These are phyloP conservation scores for Cladosporium velox DNA, from an alignment of 2,329 filamentous ascomycete genomes.

Conservation along the genomic window DNA sequence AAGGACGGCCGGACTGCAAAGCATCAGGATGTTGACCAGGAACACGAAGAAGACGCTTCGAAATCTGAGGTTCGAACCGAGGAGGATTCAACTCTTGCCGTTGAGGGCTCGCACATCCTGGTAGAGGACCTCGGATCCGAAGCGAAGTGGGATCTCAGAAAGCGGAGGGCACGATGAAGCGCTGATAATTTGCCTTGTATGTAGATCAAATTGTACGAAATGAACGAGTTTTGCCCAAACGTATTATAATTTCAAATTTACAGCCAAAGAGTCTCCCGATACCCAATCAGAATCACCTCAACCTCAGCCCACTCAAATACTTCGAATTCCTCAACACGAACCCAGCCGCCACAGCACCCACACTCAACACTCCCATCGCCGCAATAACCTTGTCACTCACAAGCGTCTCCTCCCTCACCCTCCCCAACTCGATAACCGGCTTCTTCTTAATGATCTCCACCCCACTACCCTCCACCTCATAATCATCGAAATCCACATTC, in stretches of 20 bases:
- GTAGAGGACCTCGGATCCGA: conserved; percentile 1
- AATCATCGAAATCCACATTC: conserved; percentile 50
- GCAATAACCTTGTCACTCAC: conserved; percentile 43
- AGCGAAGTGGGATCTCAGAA: conserved; percentile 2
- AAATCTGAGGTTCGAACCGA: not conserved
- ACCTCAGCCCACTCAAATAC: conserved; percentile 21
- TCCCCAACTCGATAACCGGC: conserved; percentile 42
- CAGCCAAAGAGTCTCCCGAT: not conserved
- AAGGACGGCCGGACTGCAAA: conserved; percentile 1
- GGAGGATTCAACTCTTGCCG: not conserved
- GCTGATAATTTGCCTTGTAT: not conserved
- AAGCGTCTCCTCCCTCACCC: conserved; percentile 49
- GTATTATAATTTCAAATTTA: not conserved
- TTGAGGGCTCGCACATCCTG: not conserved
- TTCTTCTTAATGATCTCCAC: conserved; percentile 38
- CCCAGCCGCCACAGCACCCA: conserved; percentile 40
- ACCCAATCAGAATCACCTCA: not conserved
- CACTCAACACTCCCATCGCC: conserved; percentile 40
- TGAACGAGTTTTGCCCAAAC: not conserved
- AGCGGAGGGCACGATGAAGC: conserved; percentile 1
- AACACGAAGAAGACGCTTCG: not conserved
- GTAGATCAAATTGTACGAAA: conserved; percentile 6
- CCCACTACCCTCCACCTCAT: conserved; percentile 41
- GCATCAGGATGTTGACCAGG: not conserved
- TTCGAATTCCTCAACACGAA: conserved; percentile 31